Evolutionary conservation across 345 rosid genomes (phyloP).

Genomic region (Chamaenerion angustifolium): DNA sequence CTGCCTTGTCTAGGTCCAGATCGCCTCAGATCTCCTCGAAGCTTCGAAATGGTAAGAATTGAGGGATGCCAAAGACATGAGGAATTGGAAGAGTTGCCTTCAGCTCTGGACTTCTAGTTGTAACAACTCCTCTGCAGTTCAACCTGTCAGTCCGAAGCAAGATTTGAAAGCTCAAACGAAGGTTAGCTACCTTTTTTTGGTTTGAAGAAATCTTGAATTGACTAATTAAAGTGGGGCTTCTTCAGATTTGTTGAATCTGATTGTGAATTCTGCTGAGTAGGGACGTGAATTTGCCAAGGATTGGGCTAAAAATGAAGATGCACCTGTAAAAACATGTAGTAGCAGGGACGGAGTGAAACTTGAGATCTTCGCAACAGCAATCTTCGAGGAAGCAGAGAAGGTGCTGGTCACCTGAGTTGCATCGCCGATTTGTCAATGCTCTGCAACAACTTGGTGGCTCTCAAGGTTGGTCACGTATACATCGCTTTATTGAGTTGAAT

Average conservation of each 20-base stretch:
- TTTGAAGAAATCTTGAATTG: too few relatives aligned
- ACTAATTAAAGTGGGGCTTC: neutral
- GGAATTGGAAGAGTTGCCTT: conserved; percentile 63
- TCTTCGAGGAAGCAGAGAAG: conserved; percentile 73
- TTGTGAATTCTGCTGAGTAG: conserved; percentile 12
- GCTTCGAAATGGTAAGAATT: too few relatives aligned
- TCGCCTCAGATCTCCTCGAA: too few relatives aligned
- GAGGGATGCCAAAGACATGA: too few relatives aligned
- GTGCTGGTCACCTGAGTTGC: conserved; percentile 93
- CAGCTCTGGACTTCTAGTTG: conserved; percentile 50
- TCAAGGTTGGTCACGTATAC: too few relatives aligned
- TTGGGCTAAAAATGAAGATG: conserved; percentile 9
- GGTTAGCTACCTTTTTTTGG: too few relatives aligned
- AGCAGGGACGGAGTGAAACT: conserved; percentile 16
- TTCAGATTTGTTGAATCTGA: conserved; percentile 1
- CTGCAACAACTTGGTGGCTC: conserved; percentile 87
- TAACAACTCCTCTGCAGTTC: conserved; percentile 8
- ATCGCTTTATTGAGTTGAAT: neutral
- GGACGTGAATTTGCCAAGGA: neutral
- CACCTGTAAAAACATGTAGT: conserved; percentile 17
- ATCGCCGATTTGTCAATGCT: conserved; percentile 69
- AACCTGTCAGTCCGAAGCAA: conserved; percentile 16
- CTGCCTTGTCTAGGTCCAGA: too few relatives aligned
- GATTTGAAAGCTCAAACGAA: conserved; percentile 22
- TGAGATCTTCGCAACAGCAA: conserved; percentile 30